phyloP scores from a whole-genome alignment of 805 yeast genomes.

The Candida insectorum region DNA sequence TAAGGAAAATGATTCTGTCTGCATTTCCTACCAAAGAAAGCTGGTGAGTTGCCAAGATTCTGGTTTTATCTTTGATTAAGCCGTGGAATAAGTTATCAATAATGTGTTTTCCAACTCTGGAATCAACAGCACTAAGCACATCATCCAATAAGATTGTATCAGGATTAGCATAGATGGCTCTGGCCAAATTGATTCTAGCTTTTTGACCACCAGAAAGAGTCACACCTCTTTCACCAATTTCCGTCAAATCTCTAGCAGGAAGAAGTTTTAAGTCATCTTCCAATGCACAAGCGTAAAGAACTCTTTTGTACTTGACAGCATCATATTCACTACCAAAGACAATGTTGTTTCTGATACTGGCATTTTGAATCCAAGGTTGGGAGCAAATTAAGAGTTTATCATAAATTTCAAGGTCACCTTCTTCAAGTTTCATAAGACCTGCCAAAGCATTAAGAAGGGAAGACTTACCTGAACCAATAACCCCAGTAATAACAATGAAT shows the following conservation, averaged over 20 bases:
- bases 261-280: slow-evolving; percentile 33
- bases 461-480: slow-evolving; percentile 43
- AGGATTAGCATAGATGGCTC: slow-evolving; percentile 36
- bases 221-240: slow-evolving; percentile 44
- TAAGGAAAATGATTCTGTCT: slow-evolving; percentile 35
- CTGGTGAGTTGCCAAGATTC: slow-evolving; percentile 43
- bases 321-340: slow-evolving; percentile 34
- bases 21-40: slow-evolving; percentile 36
- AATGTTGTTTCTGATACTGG: slow-evolving; percentile 39
- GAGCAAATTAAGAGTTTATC: slow-evolving; percentile 33
- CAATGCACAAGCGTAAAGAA: slow-evolving; percentile 37
- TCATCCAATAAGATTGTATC: slow-evolving; percentile 38
- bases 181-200: slow-evolving; percentile 42
- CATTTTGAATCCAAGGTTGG: slow-evolving; percentile 43
- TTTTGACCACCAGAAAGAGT: slow-evolving; percentile 46
- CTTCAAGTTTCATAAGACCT: slow-evolving; percentile 33
- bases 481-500: slow-evolving; percentile 41
- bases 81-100: slow-evolving; percentile 32
- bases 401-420: slow-evolving; percentile 23
- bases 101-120: slow-evolving; percentile 42
- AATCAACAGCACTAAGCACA: slow-evolving; percentile 43
- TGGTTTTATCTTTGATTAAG: slow-evolving; percentile 29
- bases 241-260: slow-evolving; percentile 38
- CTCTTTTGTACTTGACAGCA: slow-evolving; percentile 21
- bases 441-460: slow-evolving; percentile 39